Evolutionary conservation across 306 rosid genomes (phyloP).

Genomic region (Arachis stenosperma): DNA sequence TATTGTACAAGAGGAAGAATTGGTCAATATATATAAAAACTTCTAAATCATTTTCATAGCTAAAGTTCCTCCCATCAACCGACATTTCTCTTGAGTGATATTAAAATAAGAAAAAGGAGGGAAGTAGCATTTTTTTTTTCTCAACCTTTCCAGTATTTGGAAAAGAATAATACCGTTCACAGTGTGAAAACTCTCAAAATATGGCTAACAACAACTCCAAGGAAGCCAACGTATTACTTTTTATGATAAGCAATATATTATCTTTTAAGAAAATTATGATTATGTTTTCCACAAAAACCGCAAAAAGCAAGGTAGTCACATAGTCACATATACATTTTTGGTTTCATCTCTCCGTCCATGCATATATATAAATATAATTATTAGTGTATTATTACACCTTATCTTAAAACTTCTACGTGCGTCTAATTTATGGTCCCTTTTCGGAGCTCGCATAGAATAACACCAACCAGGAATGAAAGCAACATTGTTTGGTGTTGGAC

Average conservation of each 20-base stretch:
- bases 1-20: too few species aligned
- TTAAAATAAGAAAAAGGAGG: too few species aligned
- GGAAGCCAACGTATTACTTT: not conserved
- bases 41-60: too few species aligned
- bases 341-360: slow-evolving; percentile 36
- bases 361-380: too few species aligned
- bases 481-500: not conserved
- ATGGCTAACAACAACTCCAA: not conserved
- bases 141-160: too few species aligned
- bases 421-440: not conserved
- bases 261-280: not conserved
- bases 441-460: slow-evolving; percentile 1
- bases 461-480: not conserved
- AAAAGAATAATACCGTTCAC: too few species aligned
- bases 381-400: not conserved
- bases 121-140: too few species aligned
- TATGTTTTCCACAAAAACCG: slow-evolving; percentile 31
- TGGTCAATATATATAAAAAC: too few species aligned
- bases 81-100: not conserved
- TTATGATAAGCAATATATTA: too few species aligned
- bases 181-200: not conserved
- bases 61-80: not conserved
- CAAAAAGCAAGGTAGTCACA: not conserved
- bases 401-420: not conserved
- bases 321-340: not conserved